These are phyloP conservation scores for Aspergillus ochraceoroseus DNA, from an alignment of 2,329 filamentous ascomycete species.

Conservation along the genomic window DNA sequence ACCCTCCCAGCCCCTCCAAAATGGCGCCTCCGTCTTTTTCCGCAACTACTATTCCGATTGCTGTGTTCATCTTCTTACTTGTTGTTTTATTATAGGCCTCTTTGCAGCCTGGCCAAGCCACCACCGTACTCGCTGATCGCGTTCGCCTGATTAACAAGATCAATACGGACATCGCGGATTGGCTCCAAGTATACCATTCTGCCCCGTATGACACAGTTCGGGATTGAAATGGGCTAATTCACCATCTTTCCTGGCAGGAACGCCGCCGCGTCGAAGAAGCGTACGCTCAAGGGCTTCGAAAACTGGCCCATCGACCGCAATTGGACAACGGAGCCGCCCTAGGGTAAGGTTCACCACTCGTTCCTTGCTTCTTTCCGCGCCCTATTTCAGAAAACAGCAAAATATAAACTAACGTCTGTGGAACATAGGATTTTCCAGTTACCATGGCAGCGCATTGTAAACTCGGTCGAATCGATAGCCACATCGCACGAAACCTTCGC, in stretches of 20 bases:
- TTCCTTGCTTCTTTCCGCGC: background rate
- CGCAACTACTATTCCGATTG: slow-evolving; percentile 4
- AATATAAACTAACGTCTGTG: slow-evolving; percentile 12
- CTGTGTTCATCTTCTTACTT: slow-evolving; percentile 12
- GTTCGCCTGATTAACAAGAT: slow-evolving; percentile 79
- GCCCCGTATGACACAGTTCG: slow-evolving; percentile 9
- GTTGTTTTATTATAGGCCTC: slow-evolving; percentile 54
- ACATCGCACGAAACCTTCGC: slow-evolving; percentile 77
- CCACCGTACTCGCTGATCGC: slow-evolving; percentile 75
- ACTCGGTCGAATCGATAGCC: slow-evolving; percentile 73
- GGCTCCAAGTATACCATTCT: slow-evolving; percentile 70
- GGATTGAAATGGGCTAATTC: slow-evolving; percentile 9
- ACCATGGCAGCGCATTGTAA: slow-evolving; percentile 84
- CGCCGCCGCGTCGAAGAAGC: slow-evolving; percentile 85
- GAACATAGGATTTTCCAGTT: slow-evolving; percentile 71
- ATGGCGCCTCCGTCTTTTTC: background rate
- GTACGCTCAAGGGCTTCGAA: slow-evolving; percentile 77
- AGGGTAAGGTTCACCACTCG: slow-evolving; percentile 60
- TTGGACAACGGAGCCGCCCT: slow-evolving; percentile 74
- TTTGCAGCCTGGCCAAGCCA: slow-evolving; percentile 76
- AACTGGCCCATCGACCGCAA: slow-evolving; percentile 68
- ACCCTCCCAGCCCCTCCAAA: background rate
- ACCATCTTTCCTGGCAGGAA: slow-evolving; percentile 57
- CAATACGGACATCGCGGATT: slow-evolving; percentile 90
- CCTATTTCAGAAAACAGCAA: too few species aligned